Evolutionary conservation across 495 filamentous ascomycete species (phyloP).

Genomic region (Trypethelium eluteriae): DNA sequence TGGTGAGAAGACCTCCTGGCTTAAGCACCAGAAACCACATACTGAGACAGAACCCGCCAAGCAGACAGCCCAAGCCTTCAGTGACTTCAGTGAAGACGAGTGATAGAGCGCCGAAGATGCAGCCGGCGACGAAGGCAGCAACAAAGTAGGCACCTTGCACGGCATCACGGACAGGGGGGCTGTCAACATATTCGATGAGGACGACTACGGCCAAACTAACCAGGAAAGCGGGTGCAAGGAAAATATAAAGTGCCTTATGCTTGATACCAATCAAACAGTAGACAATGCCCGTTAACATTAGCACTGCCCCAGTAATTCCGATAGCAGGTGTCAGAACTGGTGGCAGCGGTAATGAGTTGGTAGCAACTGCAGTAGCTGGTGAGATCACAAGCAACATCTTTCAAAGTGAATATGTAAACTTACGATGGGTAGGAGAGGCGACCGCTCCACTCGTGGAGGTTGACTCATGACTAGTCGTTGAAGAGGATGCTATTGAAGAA

Average conservation of each 20-base stretch:
- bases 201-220: constrained; percentile 66
- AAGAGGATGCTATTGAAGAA: background rate
- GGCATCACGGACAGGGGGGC: constrained; percentile 62
- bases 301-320: constrained; percentile 67
- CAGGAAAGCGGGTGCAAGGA: constrained; percentile 69
- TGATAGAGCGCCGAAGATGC: constrained; percentile 66
- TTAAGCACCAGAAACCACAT: constrained; percentile 83
- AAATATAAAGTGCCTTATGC: constrained; percentile 73
- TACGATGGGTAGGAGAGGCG: background rate
- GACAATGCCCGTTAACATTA: constrained; percentile 60
- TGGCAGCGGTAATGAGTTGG: constrained; percentile 46
- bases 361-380: background rate
- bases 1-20: constrained; percentile 63
- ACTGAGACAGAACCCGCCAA: constrained; percentile 79
- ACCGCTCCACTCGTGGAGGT: background rate
- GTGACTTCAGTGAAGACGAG: constrained; percentile 79
- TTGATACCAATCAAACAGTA: constrained; percentile 77
- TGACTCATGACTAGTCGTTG: background rate
- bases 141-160: constrained; percentile 87
- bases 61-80: constrained; percentile 75
- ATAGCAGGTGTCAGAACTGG: constrained; percentile 73
- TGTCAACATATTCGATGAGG: constrained; percentile 86
- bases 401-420: background rate
- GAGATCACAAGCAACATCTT: background rate
- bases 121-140: constrained; percentile 65